Evolutionary conservation across 108 stramenopile species (phyloP).

Genomic region (Schizochytrium sp.): DNA sequence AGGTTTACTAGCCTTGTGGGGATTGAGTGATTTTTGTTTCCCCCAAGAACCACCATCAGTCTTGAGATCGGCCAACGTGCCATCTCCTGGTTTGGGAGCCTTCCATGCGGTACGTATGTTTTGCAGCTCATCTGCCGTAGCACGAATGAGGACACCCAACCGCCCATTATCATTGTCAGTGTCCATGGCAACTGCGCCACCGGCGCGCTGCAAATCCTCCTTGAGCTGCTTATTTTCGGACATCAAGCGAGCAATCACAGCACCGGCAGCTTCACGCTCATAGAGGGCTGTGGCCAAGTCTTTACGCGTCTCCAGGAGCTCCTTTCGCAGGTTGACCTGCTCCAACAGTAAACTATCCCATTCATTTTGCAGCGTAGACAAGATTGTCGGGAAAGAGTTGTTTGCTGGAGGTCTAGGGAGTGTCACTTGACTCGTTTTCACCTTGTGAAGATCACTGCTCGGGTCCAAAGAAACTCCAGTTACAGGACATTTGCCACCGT

Average conservation of each 20-base stretch:
- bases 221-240: slow-evolving; percentile 88
- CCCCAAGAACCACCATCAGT: slow-evolving; percentile 53
- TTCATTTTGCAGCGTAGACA: slow-evolving; percentile 82
- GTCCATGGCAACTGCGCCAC: slow-evolving; percentile 44
- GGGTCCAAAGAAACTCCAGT: slow-evolving; percentile 47
- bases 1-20: slow-evolving; percentile 78
- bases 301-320: slow-evolving; percentile 85
- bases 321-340: slow-evolving; percentile 83
- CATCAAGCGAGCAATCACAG: slow-evolving; percentile 89
- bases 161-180: background rate
- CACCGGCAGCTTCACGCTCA: slow-evolving; percentile 94
- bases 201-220: slow-evolving; percentile 70
- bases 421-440: background rate
- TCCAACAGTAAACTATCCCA: slow-evolving; percentile 90
- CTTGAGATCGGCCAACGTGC: slow-evolving; percentile 41
- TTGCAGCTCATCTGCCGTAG: background rate
- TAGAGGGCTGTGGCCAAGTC: slow-evolving; percentile 90
- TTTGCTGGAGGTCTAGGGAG: slow-evolving; percentile 52
- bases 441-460: background rate
- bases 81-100: slow-evolving; percentile 43
- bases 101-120: slow-evolving; percentile 56
- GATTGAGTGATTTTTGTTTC: slow-evolving; percentile 64
- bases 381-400: slow-evolving; percentile 79
- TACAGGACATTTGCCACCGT: slow-evolving; percentile 28
- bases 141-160: background rate